Conservation (phyloP, 768 basidiomycete species). For the Collybia sordida region DNA sequence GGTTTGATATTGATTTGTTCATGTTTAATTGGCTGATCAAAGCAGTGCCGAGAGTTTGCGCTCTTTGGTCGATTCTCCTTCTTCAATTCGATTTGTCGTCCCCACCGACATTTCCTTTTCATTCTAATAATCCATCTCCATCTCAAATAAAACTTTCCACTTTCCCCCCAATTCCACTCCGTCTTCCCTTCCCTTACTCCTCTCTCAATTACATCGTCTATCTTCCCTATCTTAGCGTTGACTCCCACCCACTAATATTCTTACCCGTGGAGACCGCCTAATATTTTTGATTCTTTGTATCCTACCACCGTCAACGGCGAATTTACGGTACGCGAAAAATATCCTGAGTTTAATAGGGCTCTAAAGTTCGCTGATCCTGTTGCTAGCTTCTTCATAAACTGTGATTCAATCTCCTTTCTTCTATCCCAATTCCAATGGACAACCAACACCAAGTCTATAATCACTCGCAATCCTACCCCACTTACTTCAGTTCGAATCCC, state of each 20-base stretch:
- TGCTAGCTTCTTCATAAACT: constrained; percentile 6
- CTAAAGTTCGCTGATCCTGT: constrained; percentile 6
- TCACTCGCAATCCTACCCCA: constrained; percentile 21
- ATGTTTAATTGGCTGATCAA: neutral
- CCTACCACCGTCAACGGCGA: neutral
- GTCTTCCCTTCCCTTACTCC: too few relatives aligned
- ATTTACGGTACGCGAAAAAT: constrained; percentile 4
- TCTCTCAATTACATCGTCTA: too few relatives aligned
- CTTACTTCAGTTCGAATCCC: constrained; percentile 29
- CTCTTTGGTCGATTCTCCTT: too few relatives aligned
- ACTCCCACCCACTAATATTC: too few relatives aligned
- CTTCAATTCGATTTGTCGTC: too few relatives aligned
- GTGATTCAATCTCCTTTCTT: neutral
- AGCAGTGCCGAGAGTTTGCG: neutral
- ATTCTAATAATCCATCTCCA: too few relatives aligned
- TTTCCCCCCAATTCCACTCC: too few relatives aligned
- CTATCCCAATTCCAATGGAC: constrained; percentile 12
- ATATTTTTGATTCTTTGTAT: too few relatives aligned
- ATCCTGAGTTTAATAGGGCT: neutral
- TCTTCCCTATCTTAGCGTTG: too few relatives aligned
- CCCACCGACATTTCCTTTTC: too few relatives aligned
- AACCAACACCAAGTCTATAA: constrained; percentile 13
- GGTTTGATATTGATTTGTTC: neutral
- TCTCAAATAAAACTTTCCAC: too few relatives aligned
- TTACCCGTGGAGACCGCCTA: too few relatives aligned